Percentiles rank a stretch among this genome's conserved stretches.
phyloP scores from a whole-genome alignment of 805 yeast species.

The Myxozyma neotropica region DNA sequence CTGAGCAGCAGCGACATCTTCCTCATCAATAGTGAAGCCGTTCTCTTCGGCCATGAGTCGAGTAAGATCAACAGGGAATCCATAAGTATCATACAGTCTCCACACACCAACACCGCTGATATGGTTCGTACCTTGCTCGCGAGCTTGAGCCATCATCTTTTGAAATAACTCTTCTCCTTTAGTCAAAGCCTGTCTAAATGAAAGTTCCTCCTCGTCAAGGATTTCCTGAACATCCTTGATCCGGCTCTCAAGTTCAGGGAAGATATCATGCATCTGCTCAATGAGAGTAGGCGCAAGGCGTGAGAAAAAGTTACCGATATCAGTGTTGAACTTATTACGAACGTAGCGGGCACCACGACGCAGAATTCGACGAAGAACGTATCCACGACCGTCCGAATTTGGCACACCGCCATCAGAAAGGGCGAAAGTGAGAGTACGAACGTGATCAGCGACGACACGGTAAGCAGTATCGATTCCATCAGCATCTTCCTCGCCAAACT shows the following conservation, averaged over 20 bases:
- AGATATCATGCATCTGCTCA: conserved; percentile 79
- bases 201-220: conserved; percentile 91
- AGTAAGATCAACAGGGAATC: conserved; percentile 98
- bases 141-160: conserved; percentile 83
- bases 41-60: conserved; percentile 99
- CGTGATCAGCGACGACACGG: conserved; percentile 97
- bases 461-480: conserved; percentile 98
- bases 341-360: conserved; percentile 98
- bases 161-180: conserved; percentile 97
- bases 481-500: conserved; percentile 81
- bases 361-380: conserved; percentile 92
- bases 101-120: conserved; percentile 94
- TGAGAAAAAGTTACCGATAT: conserved; percentile 92
- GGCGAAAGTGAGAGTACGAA: conserved; percentile 94
- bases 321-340: conserved; percentile 93
- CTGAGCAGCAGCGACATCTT: conserved; percentile 88
- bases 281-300: conserved; percentile 90
- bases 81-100: conserved; percentile 98
- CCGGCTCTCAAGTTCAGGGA: conserved; percentile 86
- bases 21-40: conserved; percentile 87
- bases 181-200: conserved; percentile 92
- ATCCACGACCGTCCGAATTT: conserved; percentile 98
- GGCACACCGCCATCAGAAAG: conserved; percentile 99
- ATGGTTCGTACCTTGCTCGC: conserved; percentile 70
- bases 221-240: conserved; percentile 81